These are phyloP conservation scores for Jackrogersella multiformis DNA, from an alignment of 495 filamentous ascomycete genomes.

Conservation along the genomic window DNA sequence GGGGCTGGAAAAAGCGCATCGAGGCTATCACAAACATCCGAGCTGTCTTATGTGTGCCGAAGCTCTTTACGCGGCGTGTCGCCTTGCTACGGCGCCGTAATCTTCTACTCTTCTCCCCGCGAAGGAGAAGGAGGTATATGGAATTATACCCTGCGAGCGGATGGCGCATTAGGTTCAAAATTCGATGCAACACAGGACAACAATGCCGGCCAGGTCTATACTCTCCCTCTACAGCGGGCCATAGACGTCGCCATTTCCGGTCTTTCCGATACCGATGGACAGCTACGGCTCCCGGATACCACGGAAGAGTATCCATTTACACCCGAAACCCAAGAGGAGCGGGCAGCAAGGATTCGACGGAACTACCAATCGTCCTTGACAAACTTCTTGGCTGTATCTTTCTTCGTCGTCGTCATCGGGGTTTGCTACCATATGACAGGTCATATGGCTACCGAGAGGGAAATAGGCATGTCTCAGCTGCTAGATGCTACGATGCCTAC, in stretches of 20 bases:
- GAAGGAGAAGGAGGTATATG: slow-evolving; percentile 73
- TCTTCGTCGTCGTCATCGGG: slow-evolving; percentile 73
- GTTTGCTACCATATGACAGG: slow-evolving; percentile 80
- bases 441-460: slow-evolving; percentile 78
- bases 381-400: slow-evolving; percentile 71
- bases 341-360: slow-evolving; percentile 65
- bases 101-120: slow-evolving; percentile 75
- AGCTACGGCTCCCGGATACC: slow-evolving; percentile 53
- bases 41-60: slow-evolving; percentile 68
- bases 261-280: slow-evolving; percentile 54
- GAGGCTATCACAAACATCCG: slow-evolving; percentile 59
- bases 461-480: slow-evolving; percentile 80
- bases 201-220: slow-evolving; percentile 77
- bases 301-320: slow-evolving; percentile 79
- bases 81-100: slow-evolving; percentile 76
- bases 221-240: slow-evolving; percentile 79
- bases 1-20: slow-evolving; percentile 64
- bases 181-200: slow-evolving; percentile 65
- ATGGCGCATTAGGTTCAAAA: slow-evolving; percentile 65
- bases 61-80: slow-evolving; percentile 76
- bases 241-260: slow-evolving; percentile 76
- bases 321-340: slow-evolving; percentile 68
- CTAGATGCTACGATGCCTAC: slow-evolving; percentile 86
- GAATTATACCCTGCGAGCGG: slow-evolving; percentile 85
- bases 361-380: slow-evolving; percentile 76